Evolutionary conservation across 345 rosid genomes (phyloP).

Genomic region (Eucalyptus erythrocorys): DNA sequence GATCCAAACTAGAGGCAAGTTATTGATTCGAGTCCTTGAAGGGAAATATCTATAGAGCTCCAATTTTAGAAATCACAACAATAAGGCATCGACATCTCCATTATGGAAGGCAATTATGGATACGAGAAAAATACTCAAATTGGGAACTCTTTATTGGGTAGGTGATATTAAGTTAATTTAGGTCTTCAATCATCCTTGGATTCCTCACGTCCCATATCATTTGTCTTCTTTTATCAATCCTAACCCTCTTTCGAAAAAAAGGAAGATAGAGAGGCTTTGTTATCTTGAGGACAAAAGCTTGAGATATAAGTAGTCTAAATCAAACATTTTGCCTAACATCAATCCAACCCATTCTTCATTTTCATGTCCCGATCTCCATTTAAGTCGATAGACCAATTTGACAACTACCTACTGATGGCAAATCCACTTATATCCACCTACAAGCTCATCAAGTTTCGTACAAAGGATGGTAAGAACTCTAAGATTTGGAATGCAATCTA

Average conservation of each 20-base stretch:
- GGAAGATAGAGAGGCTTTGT: neutral
- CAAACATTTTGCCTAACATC: too few relatives aligned
- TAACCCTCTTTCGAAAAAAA: neutral
- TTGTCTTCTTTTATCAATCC: neutral
- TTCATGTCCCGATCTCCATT: neutral
- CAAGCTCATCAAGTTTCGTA: neutral
- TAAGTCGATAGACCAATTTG: neutral
- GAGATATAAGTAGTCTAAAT: neutral
- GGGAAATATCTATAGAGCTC: neutral
- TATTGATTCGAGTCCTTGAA: neutral
- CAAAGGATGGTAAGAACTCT: neutral
- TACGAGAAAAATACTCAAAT: neutral
- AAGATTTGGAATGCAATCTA: neutral
- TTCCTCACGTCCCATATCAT: neutral
- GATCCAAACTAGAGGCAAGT: neutral
- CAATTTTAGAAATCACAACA: neutral
- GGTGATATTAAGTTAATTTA: neutral
- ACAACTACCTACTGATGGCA: neutral
- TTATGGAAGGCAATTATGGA: neutral
- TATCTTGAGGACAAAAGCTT: neutral
- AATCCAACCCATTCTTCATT: neutral
- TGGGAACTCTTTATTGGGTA: neutral
- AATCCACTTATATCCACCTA: neutral
- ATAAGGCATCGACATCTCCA: neutral
- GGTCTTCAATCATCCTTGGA: neutral